Base-by-base conservation (phyloP, 495 filamentous ascomycete species). In the Amorphotheca resinae region DNA sequence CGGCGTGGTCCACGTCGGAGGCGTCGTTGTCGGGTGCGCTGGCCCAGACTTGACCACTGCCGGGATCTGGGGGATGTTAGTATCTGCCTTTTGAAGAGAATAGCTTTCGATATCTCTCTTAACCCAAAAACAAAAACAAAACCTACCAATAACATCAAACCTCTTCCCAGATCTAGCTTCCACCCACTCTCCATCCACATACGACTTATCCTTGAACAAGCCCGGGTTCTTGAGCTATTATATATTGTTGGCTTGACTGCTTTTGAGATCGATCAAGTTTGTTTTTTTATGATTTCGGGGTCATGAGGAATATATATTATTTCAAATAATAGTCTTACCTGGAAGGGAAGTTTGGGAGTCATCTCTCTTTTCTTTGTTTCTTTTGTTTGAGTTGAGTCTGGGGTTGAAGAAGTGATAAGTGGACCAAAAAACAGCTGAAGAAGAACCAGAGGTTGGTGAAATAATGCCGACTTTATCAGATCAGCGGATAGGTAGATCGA, bases 141-240 rank as follows among this genome's bases (percentile, higher is more conserved):
- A 47, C 62, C 36, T 59, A 77, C 77, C 76, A 16, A 80, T 56
- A 18, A 84, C 71, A 50, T 82, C 77, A 44, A 84, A 84, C 17
- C 74, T 65, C 45, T 76, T 66, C 15, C 75, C 76, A 14, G 68
- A 78, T 55, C 72, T 75, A 5, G 77, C 65, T 42, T 68, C 65
- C 15, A 77, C 60, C 79, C 79, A 83, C 57, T 77, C 50, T 30
- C 79, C 70, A 41, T 72, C 62, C 28, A 83, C 63, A 41, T 73
- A 76, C 6, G 74, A 76, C 46, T 80, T 59, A 43, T 68, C 68
- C 20, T 74, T 70, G 44, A 83, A 67, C 9, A 83, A 58, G 2
- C 63, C 62, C 8, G 76, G 69, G 50, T 80, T 66, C 40, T 70
- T 67, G 37, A 82, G 63, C 70, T 82, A 26, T 8, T 15, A n/a